Conservation (phyloP, 192 early-diverging fungal species). For the Rhizophagus clarus region DNA sequence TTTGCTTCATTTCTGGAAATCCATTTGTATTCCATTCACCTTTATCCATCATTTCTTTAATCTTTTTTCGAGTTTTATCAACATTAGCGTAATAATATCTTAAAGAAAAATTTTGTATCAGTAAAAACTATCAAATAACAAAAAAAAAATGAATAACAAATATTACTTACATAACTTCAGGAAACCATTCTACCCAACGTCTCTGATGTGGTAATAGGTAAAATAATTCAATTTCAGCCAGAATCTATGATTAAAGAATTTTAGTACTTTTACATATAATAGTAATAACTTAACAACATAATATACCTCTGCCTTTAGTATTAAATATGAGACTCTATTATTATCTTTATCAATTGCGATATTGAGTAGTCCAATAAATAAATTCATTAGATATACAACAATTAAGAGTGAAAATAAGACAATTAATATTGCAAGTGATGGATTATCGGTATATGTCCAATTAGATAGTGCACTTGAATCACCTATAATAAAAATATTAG, state of each 20-base stretch:
- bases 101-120: neutral
- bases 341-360: neutral
- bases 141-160: too few species aligned
- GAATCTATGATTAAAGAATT: conserved; percentile 2
- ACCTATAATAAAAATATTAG: neutral
- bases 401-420: neutral
- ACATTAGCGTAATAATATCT: neutral
- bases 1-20: too few species aligned
- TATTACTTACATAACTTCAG: conserved; percentile 4
- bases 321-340: too few species aligned
- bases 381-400: conserved; percentile 6
- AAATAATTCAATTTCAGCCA: conserved; percentile 10
- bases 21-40: too few species aligned
- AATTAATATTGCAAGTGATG: neutral
- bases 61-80: too few species aligned
- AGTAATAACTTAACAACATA: too few species aligned
- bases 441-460: neutral
- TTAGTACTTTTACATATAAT: too few species aligned
- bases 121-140: too few species aligned
- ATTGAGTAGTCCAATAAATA: conserved; percentile 8
- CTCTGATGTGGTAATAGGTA: conserved; percentile 10
- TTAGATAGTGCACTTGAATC: neutral
- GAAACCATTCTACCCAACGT: neutral
- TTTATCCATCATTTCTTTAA: too few species aligned
- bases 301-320: conserved; percentile 11